A percentile compares a stretch with the other conserved stretches of the same genome.
phyloP scores from a whole-genome alignment of 179 eudicot genomes.

The Camellia oleifera region DNA sequence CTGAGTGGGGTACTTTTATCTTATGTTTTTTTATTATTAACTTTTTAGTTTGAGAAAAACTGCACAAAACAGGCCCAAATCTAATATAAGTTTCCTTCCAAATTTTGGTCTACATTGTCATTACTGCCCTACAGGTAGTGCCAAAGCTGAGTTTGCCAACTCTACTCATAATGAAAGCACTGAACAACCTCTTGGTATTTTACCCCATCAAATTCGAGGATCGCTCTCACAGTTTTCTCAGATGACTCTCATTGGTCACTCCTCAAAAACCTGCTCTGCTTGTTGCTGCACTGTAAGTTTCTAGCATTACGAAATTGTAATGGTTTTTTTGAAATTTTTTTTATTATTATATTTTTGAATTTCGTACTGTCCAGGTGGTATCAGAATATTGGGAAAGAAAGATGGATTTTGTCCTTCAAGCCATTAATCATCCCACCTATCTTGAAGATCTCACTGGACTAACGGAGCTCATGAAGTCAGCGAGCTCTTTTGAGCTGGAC shows the following conservation, averaged over 20 bases:
- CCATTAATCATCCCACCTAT: slow-evolving; percentile 91
- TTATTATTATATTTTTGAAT: background rate
- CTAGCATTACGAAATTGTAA: background rate
- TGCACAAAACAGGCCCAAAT: too few species aligned
- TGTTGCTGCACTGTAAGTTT: slow-evolving; percentile 72
- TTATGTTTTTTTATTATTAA: too few species aligned
- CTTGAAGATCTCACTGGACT: slow-evolving; percentile 92
- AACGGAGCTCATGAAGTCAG: slow-evolving; percentile 77
- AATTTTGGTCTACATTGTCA: background rate
- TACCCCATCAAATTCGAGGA: slow-evolving; percentile 95
- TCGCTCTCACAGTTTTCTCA: slow-evolving; percentile 86
- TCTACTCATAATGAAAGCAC: slow-evolving; percentile 37
- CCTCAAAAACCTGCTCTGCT: slow-evolving; percentile 89
- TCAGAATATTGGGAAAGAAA: slow-evolving; percentile 66
- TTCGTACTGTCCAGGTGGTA: slow-evolving; percentile 54
- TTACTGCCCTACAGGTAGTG: slow-evolving; percentile 44
- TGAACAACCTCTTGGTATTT: slow-evolving; percentile 84
- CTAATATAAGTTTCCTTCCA: background rate
- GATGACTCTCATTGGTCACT: slow-evolving; percentile 91
- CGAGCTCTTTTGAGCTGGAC: slow-evolving; percentile 55
- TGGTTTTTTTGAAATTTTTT: background rate
- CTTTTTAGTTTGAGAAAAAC: too few species aligned
- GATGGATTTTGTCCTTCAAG: slow-evolving; percentile 75
- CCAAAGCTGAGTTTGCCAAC: slow-evolving; percentile 75
- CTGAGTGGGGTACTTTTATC: too few species aligned